Conservation (phyloP, 345 rosid species). For the Balakata baccata region DNA sequence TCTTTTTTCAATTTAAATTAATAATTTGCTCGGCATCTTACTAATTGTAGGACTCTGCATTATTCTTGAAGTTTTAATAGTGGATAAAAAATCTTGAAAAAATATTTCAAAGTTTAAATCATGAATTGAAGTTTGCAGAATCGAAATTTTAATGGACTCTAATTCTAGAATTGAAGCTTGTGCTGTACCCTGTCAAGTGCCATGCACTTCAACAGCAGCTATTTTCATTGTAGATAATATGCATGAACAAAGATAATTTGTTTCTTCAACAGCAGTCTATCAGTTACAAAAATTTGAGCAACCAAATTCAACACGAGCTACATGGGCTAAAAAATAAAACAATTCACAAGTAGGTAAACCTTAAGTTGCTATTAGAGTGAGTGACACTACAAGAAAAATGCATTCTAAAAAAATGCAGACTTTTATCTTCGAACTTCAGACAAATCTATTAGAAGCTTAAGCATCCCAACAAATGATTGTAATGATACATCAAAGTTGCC, state of each 20-base stretch:
- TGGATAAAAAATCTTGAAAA: too few relatives aligned
- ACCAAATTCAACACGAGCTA: slow-evolving; percentile 8
- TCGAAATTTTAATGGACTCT: too few relatives aligned
- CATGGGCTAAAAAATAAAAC: slow-evolving; percentile 11
- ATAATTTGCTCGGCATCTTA: too few relatives aligned
- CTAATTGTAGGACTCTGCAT: too few relatives aligned
- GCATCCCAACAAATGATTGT: not conserved
- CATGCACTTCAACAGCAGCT: not conserved
- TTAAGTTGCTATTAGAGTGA: not conserved
- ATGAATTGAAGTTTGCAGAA: too few relatives aligned
- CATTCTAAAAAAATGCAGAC: not conserved
- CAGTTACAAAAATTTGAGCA: not conserved
- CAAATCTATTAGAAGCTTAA: not conserved
- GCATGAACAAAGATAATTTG: not conserved
- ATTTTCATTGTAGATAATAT: not conserved
- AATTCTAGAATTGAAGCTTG: too few relatives aligned
- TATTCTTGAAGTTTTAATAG: too few relatives aligned
- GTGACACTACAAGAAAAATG: slow-evolving; percentile 1
- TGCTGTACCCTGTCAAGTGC: too few relatives aligned
- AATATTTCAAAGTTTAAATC: too few relatives aligned
- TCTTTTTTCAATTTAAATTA: too few relatives aligned
- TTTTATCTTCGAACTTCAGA: not conserved
- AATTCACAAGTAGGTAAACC: not conserved
- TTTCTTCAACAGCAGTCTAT: not conserved
- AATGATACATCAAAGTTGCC: not conserved